Percentiles rank a stretch among this genome's conserved stretches.
phyloP scores from a whole-genome alignment of 257 asterid species.

The Solanum medicagineum region DNA sequence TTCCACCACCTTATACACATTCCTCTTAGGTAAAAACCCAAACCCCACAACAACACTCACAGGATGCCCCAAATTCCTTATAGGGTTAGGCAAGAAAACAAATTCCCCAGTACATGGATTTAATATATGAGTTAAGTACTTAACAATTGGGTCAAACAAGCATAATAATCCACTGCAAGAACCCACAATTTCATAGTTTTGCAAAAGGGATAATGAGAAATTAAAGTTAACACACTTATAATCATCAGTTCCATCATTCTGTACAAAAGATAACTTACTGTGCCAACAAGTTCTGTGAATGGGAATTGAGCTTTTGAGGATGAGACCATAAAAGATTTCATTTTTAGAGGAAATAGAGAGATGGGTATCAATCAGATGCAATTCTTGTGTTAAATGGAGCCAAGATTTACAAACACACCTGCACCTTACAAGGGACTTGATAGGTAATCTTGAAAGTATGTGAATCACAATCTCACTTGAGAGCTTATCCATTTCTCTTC shows the following conservation, averaged over 20 bases:
- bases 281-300: background rate
- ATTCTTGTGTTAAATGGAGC: background rate
- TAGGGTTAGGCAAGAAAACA: background rate
- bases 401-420: background rate
- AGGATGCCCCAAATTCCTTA: background rate
- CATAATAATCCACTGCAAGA: background rate
- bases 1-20: background rate
- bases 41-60: background rate
- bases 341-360: background rate
- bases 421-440: background rate
- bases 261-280: background rate
- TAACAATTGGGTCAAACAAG: background rate
- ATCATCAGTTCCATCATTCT: background rate
- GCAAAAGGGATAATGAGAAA: background rate
- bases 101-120: background rate
- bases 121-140: background rate
- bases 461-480: background rate
- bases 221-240: background rate
- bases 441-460: background rate
- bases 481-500: background rate
- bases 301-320: background rate
- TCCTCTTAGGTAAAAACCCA: background rate
- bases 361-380: background rate
- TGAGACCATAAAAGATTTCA: background rate
- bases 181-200: background rate